Base-by-base conservation (phyloP, 805 yeast genomes). In the Candida vaughaniae region DNA sequence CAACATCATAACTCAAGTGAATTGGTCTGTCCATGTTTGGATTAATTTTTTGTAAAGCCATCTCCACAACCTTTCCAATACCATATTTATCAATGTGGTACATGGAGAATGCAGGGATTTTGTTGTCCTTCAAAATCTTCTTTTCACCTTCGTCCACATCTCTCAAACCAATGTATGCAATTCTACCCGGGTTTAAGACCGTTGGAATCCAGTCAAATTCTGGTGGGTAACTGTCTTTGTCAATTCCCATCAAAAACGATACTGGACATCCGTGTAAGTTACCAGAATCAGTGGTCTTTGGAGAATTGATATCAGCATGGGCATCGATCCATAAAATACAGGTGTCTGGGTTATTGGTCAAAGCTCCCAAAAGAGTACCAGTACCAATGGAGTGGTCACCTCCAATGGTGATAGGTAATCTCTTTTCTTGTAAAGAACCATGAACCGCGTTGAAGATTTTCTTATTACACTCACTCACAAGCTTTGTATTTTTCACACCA, bases 361-460 rank as follows among this genome's bases (percentile, higher is more conserved):
- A 71, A 22, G 90, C 85, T 2, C 95, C 98, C 20, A 87, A 73
- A 23, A 91, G 83, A 7, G 97, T 89, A 33, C 95, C 95, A 52
- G 91, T 88, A 35, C 95, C 98, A 47, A 91, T 84, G 6, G 96
- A 88, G 60, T 91, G 99, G 63, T 91, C 99, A 36, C 99, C 99
- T 35, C 99, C 99, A 36, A 91, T 60, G 2, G 96, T 88, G 36
- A 91, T 64, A 6, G 96, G 93, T 41, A 93, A 70, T 20, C 69
- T 56, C 15, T 68, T 65, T 12, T 56, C 46, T n/a, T 45, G 30
- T 22, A 82, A 73, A 2, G 80, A 76, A 6, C 61, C 52, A 36
- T 63, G 60, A 33, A 84, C 87, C 2, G 85, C 62, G 27, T 80
- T 66, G 58, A 78, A 81, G 39, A 93, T 77, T 42, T 62, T 61